phyloP scores from a whole-genome alignment of 768 basidiomycete species.

The Pisolithus sp. region DNA sequence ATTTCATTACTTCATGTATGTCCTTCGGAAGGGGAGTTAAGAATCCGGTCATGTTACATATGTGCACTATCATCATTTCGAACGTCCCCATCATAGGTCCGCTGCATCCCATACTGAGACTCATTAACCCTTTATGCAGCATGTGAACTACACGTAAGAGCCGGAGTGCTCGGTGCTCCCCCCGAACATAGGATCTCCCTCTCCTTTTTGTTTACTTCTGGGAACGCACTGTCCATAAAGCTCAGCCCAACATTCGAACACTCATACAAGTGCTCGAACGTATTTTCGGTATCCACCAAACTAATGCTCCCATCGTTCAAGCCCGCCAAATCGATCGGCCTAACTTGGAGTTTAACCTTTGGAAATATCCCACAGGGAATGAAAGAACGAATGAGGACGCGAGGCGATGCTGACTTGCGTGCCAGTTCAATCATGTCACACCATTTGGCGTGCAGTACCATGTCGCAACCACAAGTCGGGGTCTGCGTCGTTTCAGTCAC shows the following conservation, averaged over 20 bases:
- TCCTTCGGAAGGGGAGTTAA: conserved; percentile 37
- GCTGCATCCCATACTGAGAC: too few relatives aligned
- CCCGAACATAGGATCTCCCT: too few relatives aligned
- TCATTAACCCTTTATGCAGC: too few relatives aligned
- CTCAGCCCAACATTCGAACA: conserved; percentile 12
- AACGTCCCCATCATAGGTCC: too few relatives aligned
- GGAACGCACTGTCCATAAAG: conserved; percentile 18
- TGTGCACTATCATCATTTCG: too few relatives aligned
- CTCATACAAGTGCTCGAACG: conserved; percentile 22
- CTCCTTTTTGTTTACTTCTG: conserved; percentile 10
- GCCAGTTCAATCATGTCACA: conserved; percentile 22
- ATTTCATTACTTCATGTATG: conserved; percentile 82
- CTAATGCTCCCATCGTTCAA: conserved; percentile 1
- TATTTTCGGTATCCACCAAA: conserved; percentile 18
- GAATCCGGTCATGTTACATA: conserved; percentile 5
- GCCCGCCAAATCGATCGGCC: conserved; percentile 16
- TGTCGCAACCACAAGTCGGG: conserved; percentile 19
- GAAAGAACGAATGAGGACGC: conserved; percentile 23
- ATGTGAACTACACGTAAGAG: too few relatives aligned
- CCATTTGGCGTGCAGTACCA: conserved; percentile 19
- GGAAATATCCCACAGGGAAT: conserved; percentile 19
- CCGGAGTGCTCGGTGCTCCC: too few relatives aligned
- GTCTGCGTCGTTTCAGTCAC: conserved; percentile 3
- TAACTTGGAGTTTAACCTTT: conserved; percentile 21
- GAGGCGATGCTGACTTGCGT: conserved; percentile 14